These are phyloP conservation scores for Chamaecrista fasciculata DNA, from an alignment of 306 rosid genomes.

Conservation along the genomic window DNA sequence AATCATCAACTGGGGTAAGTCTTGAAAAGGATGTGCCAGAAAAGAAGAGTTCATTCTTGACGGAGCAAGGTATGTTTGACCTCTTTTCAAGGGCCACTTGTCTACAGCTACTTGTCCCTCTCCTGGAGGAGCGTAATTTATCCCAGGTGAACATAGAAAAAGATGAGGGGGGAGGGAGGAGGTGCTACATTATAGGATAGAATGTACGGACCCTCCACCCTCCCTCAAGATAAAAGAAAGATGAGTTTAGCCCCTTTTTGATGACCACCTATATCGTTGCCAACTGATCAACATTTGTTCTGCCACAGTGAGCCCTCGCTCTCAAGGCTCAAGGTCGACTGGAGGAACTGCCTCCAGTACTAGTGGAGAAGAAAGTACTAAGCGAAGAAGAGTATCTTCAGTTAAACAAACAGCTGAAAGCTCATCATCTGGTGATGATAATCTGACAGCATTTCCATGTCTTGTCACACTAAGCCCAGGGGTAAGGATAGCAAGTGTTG, in stretches of 20 bases:
- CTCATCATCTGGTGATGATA: constrained; percentile 75
- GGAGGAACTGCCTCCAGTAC: constrained; percentile 45
- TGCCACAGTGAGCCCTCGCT: constrained; percentile 63
- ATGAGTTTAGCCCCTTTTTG: constrained; percentile 29
- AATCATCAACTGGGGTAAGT: constrained; percentile 42
- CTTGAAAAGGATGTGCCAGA: constrained; percentile 61
- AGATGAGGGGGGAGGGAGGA: not conserved
- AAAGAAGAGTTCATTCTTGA: constrained; percentile 52
- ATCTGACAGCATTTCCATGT: constrained; percentile 75
- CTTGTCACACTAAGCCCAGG: constrained; percentile 83
- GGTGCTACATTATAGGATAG: constrained; percentile 19
- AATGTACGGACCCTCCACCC: constrained; percentile 19
- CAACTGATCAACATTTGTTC: constrained; percentile 37
- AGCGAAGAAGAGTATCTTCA: constrained; percentile 72
- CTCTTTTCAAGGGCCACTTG: constrained; percentile 26
- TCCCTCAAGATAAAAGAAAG: not conserved
- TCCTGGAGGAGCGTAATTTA: constrained; percentile 19
- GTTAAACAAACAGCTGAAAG: constrained; percentile 74
- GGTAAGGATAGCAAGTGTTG: constrained; percentile 68
- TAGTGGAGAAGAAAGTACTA: constrained; percentile 74
- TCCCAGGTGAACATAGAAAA: constrained; percentile 16
- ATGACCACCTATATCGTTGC: constrained; percentile 22
- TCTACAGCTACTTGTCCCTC: constrained; percentile 25
- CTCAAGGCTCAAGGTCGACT: constrained; percentile 60
- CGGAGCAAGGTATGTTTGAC: constrained; percentile 67